Conservation (phyloP, 257 asterid species). For the Ophiorrhiza pumila region DNA sequence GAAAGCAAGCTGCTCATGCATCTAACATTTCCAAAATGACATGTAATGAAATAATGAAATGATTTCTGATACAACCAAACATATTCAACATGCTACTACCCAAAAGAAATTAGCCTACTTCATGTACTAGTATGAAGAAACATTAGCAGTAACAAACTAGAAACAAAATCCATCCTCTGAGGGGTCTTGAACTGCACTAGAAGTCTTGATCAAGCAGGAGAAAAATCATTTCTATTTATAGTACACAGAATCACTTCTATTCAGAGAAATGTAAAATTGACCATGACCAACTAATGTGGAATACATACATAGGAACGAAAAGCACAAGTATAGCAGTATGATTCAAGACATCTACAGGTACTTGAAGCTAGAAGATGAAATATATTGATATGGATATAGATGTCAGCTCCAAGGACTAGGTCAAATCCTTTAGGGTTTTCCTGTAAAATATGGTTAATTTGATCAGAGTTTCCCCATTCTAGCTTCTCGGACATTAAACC, state of each 20-base stretch:
- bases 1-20: neutral
- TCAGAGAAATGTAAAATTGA: neutral
- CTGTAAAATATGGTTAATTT: conserved; percentile 53
- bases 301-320: neutral
- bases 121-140: neutral
- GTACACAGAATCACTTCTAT: neutral
- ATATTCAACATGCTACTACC: neutral
- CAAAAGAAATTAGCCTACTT: neutral
- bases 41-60: neutral
- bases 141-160: neutral
- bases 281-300: neutral
- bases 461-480: conserved; percentile 88
- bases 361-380: conserved; percentile 13
- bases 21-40: neutral
- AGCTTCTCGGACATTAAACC: conserved; percentile 64
- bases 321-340: neutral
- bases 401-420: conserved; percentile 94
- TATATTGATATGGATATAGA: conserved; percentile 62
- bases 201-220: neutral
- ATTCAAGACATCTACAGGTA: neutral
- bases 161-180: neutral
- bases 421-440: conserved; percentile 71
- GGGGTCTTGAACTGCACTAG: neutral
- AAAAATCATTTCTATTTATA: neutral
- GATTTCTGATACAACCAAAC: neutral